Conservation (phyloP, 176 grass and related monocot genomes). For the Elymus sibiricus region DNA sequence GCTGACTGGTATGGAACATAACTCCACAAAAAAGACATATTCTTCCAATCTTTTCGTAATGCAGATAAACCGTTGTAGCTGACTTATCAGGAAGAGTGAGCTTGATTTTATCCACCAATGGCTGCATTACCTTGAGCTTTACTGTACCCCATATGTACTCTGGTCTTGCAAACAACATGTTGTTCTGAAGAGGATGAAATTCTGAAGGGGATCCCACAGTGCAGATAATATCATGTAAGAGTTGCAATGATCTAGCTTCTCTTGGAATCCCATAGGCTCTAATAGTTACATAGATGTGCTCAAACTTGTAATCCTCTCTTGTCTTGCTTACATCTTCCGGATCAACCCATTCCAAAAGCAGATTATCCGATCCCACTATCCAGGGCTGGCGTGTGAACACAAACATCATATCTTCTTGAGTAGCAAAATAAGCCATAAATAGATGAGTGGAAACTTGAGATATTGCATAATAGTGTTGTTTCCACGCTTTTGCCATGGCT, state of each 20-base stretch:
- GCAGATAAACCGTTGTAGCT: not conserved
- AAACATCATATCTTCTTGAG: not conserved
- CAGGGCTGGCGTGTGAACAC: not conserved
- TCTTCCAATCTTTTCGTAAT: not conserved
- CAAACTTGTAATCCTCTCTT: not conserved
- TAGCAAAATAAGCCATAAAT: not conserved
- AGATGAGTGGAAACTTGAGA: not conserved
- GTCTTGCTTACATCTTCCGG: not conserved
- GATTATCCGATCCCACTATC: not conserved
- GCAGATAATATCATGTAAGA: not conserved
- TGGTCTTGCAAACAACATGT: not conserved
- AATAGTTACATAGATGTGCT: not conserved
- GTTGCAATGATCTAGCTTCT: not conserved
- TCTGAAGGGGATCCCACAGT: not conserved
- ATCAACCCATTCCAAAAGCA: not conserved
- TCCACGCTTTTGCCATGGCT: not conserved
- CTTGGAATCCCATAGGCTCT: not conserved
- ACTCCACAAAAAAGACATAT: not conserved
- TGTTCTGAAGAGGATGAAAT: not conserved
- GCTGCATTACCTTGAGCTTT: not conserved
- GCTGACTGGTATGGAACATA: not conserved
- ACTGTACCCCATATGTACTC: not conserved
- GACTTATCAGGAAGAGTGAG: not conserved
- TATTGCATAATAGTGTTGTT: not conserved
- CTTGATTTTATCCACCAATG: not conserved